These are phyloP conservation scores for Paecilomyces sp. DNA, from an alignment of 2,329 filamentous ascomycete species.

Conservation along the genomic window DNA sequence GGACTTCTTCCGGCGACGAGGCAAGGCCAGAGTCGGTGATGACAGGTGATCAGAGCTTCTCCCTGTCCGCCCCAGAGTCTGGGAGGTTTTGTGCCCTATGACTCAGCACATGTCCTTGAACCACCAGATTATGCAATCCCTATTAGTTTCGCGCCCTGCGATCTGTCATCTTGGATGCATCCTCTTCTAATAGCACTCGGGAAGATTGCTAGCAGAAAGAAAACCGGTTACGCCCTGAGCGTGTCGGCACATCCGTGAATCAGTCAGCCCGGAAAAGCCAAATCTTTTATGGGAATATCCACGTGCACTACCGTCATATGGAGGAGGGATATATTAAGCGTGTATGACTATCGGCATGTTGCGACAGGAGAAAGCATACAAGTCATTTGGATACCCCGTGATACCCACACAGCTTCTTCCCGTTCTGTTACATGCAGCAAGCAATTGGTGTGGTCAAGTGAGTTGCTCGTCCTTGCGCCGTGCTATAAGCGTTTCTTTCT, in stretches of 20 bases:
- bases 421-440: constrained; percentile 26
- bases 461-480: constrained; percentile 17
- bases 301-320: constrained; percentile 7
- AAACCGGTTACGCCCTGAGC: not conserved
- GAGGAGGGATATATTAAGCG: constrained; percentile 6
- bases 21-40: constrained; percentile 59
- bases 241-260: not conserved
- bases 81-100: not conserved
- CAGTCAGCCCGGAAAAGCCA: not conserved
- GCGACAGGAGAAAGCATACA: constrained; percentile 21
- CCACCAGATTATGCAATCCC: not conserved
- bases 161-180: not conserved
- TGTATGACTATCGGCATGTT: constrained; percentile 11
- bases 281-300: not conserved
- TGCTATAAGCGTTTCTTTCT: constrained; percentile 19
- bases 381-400: constrained; percentile 32
- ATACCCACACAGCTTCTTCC: constrained; percentile 30
- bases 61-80: constrained; percentile 3
- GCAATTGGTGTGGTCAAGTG: constrained; percentile 17
- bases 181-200: not conserved
- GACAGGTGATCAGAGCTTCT: constrained; percentile 24
- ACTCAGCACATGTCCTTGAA: not conserved
- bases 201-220: not conserved
- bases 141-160: not conserved
- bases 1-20: constrained; percentile 92